Evolutionary conservation across 768 basidiomycete genomes (phyloP).

Genomic region (Rhodotorula toruloides): DNA sequence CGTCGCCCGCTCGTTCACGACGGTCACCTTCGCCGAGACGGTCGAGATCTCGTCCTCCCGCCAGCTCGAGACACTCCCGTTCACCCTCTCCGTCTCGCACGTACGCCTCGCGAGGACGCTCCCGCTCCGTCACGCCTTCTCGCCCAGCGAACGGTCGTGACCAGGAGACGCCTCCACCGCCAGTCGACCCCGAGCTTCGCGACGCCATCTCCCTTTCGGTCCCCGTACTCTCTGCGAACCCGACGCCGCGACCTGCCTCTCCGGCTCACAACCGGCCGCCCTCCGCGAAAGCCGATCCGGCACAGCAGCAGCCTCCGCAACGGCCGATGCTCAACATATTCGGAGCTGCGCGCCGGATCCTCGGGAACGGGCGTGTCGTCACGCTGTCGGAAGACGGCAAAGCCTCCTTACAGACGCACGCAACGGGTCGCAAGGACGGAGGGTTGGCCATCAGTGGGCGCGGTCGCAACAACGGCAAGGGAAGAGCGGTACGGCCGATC

Average conservation of each 20-base stretch:
- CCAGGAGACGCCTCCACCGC: constrained; percentile 11
- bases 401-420: neutral
- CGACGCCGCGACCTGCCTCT: no score
- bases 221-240: neutral
- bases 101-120: constrained; percentile 4
- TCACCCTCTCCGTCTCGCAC: neutral
- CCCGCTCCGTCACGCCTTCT: constrained; percentile 16
- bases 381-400: constrained; percentile 10
- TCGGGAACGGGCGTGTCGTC: constrained; percentile 22
- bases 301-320: neutral
- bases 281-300: neutral
- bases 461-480: neutral
- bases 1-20: no score
- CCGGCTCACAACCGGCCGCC: neutral
- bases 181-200: neutral
- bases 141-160: neutral
- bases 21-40: neutral
- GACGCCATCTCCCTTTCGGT: no score
- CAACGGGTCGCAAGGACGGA: neutral
- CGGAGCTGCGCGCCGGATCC: constrained; percentile 21
- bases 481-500: neutral
- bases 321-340: constrained; percentile 22
- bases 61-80: neutral
- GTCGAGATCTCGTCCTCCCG: neutral
- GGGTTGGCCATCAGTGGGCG: neutral